These are phyloP conservation scores for Kwoniella sp. DNA, from an alignment of 768 basidiomycete genomes.

Conservation along the genomic window DNA sequence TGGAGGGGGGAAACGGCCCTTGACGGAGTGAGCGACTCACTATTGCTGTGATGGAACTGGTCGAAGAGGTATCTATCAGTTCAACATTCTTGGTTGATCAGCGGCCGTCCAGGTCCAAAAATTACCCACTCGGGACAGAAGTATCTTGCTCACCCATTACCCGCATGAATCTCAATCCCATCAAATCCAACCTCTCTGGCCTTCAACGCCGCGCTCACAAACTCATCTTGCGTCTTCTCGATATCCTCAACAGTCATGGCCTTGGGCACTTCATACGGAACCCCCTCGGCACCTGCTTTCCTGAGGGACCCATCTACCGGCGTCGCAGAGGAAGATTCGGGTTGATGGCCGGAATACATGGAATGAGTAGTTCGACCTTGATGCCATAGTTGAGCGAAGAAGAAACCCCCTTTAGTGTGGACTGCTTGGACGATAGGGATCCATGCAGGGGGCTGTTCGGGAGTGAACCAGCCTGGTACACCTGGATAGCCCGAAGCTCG, in stretches of 20 bases:
- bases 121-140: too few relatives aligned
- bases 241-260: conserved; percentile 48
- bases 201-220: conserved; percentile 60
- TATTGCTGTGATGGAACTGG: conserved; percentile 39
- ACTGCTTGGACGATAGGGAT: conserved; percentile 15
- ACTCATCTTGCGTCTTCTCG: conserved; percentile 40
- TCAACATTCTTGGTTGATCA: neutral
- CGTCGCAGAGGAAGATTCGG: conserved; percentile 11
- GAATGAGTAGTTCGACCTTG: conserved; percentile 33
- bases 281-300: conserved; percentile 9
- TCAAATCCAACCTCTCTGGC: conserved; percentile 65
- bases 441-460: conserved; percentile 26
- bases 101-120: too few relatives aligned
- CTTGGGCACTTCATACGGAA: conserved; percentile 27
- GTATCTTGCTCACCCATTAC: conserved; percentile 21
- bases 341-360: neutral
- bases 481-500: conserved; percentile 26
- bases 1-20: too few relatives aligned
- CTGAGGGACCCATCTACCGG: conserved; percentile 10
- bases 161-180: conserved; percentile 59
- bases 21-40: conserved; percentile 13
- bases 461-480: conserved; percentile 32
- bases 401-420: conserved; percentile 20
- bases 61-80: conserved; percentile 34
- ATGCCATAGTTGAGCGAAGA: conserved; percentile 31